Evolutionary conservation across 75 land plant genomes (phyloP), one percentile per base, ranked within the genome.

Genomic region (Selaginella tamariscina): DNA sequence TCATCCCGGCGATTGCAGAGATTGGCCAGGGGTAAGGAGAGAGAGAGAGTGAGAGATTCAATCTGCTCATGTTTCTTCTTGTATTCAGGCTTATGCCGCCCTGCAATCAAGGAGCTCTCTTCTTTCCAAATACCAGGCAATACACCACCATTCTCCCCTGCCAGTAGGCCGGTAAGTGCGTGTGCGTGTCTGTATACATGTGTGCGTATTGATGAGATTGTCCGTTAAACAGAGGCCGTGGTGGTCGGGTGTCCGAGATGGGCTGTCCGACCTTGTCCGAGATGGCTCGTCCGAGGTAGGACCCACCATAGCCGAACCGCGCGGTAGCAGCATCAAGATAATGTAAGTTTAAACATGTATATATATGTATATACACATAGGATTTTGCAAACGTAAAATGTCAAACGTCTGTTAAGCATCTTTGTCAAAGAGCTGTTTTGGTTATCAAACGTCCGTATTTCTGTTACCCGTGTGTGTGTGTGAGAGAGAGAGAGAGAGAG

Each of bases 81-180:
- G 49, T 39, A 39, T 39, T 39, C 49, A 39, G 11, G 15, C 49
- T 15, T 15, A 39, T 39, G 49, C 11, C 49, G 15, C 15, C 49
- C 49, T 39, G 49, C 49, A 5, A 39, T 39, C 49, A 39, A 39
- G 49, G 49, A 39, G 49, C 49, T 39, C 49, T 39, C 49, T 39
- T 39, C 49, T 5, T 39, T 39, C 49, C 49, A 39, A 39, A 39
- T 39, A 39, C 49, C 49, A 39, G 49, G 49, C 49, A 39, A 39
- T 39, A 39, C 49, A 5, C 49, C 49, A 39, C 11, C 49, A 39
- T 39, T 39, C 11, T 39, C 49, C 49, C 15, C 49, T 5, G 11
- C 49, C 49, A 39, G 15, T 15, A 39, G 15, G 49, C n/a, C n/a
- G n/a, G n/a, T n/a, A n/a, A n/a, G n/a, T n/a, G n/a, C n/a, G n/a